A percentile compares a stretch with the other conserved stretches of the same genome.
phyloP scores from a whole-genome alignment of 257 asterid species.

The Fraxinus anomala region DNA sequence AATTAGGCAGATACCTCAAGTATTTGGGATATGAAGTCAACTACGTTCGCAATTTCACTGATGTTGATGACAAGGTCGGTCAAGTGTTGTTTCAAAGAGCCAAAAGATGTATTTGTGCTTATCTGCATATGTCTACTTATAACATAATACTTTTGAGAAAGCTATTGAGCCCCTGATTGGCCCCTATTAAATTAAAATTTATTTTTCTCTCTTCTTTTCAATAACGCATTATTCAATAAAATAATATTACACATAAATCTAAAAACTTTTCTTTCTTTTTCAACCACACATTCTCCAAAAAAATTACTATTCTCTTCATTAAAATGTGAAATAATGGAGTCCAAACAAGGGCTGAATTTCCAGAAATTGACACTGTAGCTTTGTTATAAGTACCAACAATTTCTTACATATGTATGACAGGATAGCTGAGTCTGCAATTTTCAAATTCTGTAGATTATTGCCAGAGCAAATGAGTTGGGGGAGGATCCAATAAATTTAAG shows the following conservation, averaged over 20 bases:
- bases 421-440: slow-evolving; percentile 66
- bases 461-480: slow-evolving; percentile 80
- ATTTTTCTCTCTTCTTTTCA: too few species aligned
- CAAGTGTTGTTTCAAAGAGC: background rate
- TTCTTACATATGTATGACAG: slow-evolving; percentile 48
- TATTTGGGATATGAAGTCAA: slow-evolving; percentile 90
- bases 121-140: slow-evolving; percentile 1
- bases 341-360: background rate
- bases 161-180: background rate
- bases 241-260: too few species aligned
- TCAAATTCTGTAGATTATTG: slow-evolving; percentile 83
- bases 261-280: too few species aligned
- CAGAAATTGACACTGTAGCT: slow-evolving; percentile 7
- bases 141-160: slow-evolving; percentile 6
- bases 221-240: too few species aligned
- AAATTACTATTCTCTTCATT: too few species aligned
- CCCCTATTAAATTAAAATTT: too few species aligned
- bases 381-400: slow-evolving; percentile 38
- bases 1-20: slow-evolving; percentile 87
- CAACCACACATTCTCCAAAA: too few species aligned
- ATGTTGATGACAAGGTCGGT: slow-evolving; percentile 94
- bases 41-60: slow-evolving; percentile 95
- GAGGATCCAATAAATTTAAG: slow-evolving; percentile 87
- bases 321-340: too few species aligned
- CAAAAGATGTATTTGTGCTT: slow-evolving; percentile 14